A percentile compares a stretch with the other conserved stretches of the same genome.
Evolutionary conservation across 129 eudicot species (phyloP).

Genomic region (Centaurea solstitialis): DNA sequence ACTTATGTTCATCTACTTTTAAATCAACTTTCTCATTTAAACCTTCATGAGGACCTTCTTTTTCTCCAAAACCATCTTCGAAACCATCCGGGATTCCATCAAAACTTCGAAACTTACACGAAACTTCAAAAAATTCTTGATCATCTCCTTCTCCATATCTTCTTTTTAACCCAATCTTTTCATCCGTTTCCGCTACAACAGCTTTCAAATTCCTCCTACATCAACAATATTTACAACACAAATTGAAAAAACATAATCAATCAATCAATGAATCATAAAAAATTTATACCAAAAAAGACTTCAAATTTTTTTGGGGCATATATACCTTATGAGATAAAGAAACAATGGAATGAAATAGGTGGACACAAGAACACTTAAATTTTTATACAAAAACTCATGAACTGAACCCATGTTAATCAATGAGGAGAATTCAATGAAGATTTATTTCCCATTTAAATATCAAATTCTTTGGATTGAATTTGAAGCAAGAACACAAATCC

Average conservation of each 20-base stretch:
- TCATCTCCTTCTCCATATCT: not conserved
- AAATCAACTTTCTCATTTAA: not conserved
- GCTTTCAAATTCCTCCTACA: not conserved
- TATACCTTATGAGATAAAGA: conserved; percentile 50
- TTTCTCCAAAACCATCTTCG: not conserved
- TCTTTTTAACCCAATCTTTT: not conserved
- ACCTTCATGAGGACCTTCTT: not conserved
- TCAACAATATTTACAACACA: not conserved
- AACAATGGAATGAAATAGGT: conserved; percentile 39
- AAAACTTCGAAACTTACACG: conserved; percentile 46
- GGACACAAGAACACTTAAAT: conserved; percentile 22
- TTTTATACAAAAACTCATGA: conserved; percentile 25
- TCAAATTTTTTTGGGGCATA: not conserved
- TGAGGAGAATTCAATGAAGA: not conserved
- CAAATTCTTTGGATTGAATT: not conserved
- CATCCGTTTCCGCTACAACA: not conserved
- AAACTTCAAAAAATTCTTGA: not conserved
- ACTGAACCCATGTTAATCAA: conserved; percentile 28
- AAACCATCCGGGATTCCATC: not conserved
- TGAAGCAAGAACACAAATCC: not conserved
- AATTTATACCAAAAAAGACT: no score
- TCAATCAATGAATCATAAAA: not conserved
- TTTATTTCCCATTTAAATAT: not conserved
- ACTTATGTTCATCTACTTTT: not conserved
- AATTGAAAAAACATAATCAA: not conserved